Percentiles rank a stretch among this genome's conserved stretches.
Conservation (phyloP, 169 alveolate species). For the Babesia bigemina region DNA sequence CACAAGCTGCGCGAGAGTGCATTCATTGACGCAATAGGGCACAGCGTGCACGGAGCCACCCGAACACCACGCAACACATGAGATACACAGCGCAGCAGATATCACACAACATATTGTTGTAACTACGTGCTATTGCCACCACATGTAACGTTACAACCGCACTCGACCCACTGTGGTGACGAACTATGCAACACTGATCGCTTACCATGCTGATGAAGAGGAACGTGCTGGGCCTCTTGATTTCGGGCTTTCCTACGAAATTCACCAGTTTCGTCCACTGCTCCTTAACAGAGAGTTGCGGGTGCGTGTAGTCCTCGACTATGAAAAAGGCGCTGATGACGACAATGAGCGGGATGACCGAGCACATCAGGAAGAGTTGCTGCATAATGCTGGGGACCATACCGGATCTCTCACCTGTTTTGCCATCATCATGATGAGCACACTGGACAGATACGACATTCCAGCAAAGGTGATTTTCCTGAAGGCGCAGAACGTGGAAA, state of each 20-base stretch:
- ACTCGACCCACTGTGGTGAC: too few relatives aligned
- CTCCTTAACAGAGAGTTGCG: conserved; percentile 43
- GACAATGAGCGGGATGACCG: conserved; percentile 77
- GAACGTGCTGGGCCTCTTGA: conserved; percentile 55
- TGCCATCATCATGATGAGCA: conserved; percentile 66
- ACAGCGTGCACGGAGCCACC: too few relatives aligned
- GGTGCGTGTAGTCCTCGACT: conserved; percentile 58
- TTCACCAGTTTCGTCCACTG: conserved; percentile 49
- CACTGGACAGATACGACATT: conserved; percentile 81
- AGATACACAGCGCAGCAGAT: too few relatives aligned
- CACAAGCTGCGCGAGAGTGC: conserved; percentile 68
- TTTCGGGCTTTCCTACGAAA: conserved; percentile 55
- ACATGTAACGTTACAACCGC: too few relatives aligned
- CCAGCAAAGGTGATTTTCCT: conserved; percentile 81
- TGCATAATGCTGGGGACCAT: conserved; percentile 15
- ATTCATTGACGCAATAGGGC: not conserved
- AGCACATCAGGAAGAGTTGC: conserved; percentile 77
- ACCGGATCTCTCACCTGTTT: conserved; percentile 29
- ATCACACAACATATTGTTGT: too few relatives aligned
- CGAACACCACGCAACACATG: too few relatives aligned
- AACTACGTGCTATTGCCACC: too few relatives aligned
- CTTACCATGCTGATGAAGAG: conserved; percentile 65
- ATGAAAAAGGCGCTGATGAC: conserved; percentile 74
- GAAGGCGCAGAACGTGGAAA: conserved; percentile 80
- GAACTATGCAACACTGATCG: too few relatives aligned